Conservation (phyloP, 1,139 yeast genomes). For the Geotrichum fermentans region DNA sequence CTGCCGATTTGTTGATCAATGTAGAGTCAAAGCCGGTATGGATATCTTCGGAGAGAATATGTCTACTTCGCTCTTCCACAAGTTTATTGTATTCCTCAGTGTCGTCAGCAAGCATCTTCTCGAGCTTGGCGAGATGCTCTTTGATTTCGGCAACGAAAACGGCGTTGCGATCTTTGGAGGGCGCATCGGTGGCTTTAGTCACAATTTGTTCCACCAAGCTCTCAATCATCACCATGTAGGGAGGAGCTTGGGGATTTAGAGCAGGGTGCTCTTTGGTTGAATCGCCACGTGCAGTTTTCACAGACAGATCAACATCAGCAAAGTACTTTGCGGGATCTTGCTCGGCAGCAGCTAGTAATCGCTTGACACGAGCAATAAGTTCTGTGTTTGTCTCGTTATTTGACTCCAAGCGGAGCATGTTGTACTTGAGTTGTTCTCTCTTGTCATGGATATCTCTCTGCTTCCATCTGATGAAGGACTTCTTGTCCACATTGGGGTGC, state of each 20-base stretch:
- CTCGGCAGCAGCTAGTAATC: constrained; percentile 42
- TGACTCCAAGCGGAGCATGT: constrained; percentile 67
- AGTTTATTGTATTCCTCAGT: constrained; percentile 62
- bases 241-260: constrained; percentile 48
- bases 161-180: constrained; percentile 42
- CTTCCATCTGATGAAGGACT: constrained; percentile 90
- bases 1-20: constrained; percentile 58
- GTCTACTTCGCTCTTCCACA: constrained; percentile 62
- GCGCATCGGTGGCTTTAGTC: constrained; percentile 55
- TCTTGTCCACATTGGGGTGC: constrained; percentile 96
- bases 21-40: constrained; percentile 93
- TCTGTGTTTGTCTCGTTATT: constrained; percentile 74
- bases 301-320: constrained; percentile 12
- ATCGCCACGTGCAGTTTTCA: constrained; percentile 27
- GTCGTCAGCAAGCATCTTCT: constrained; percentile 49
- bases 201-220: constrained; percentile 70
- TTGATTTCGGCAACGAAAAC: constrained; percentile 30
- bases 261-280: constrained; percentile 31
- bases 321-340: constrained; percentile 6
- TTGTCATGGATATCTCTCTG: constrained; percentile 96
- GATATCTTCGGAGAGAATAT: constrained; percentile 85
- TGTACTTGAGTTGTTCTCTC: constrained; percentile 71
- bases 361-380: constrained; percentile 67
- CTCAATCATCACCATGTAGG: constrained; percentile 89
- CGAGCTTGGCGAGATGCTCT: constrained; percentile 37